These are phyloP conservation scores for Lignosus rhinocerotis DNA, from an alignment of 1,284 basidiomycete genomes.

Conservation along the genomic window DNA sequence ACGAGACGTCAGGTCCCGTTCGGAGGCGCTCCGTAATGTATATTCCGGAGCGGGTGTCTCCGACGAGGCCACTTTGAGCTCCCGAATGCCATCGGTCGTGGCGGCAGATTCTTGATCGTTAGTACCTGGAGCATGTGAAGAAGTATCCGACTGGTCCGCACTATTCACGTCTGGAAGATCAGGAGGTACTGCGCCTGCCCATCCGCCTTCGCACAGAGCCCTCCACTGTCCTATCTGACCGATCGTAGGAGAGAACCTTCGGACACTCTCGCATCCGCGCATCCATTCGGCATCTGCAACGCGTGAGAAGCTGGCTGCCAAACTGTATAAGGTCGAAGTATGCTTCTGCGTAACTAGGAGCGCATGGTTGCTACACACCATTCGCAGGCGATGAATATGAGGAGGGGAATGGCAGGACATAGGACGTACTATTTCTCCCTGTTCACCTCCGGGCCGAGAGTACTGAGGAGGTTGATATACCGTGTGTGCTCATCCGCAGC, in stretches of 20 bases:
- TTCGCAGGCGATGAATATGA: constrained; percentile 6
- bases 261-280: constrained; percentile 67
- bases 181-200: constrained; percentile 57
- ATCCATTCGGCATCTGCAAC: constrained; percentile 78
- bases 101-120: constrained; percentile 5
- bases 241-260: constrained; percentile 62
- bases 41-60: constrained; percentile 29
- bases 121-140: constrained; percentile 6
- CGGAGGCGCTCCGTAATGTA: constrained; percentile 25
- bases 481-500: constrained; percentile 72
- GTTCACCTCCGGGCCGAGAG: constrained; percentile 75
- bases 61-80: not conserved
- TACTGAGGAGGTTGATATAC: constrained; percentile 71
- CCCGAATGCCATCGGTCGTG: constrained; percentile 4
- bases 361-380: constrained; percentile 60
- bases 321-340: constrained; percentile 52
- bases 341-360: constrained; percentile 63
- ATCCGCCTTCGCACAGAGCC: constrained; percentile 71
- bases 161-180: constrained; percentile 48
- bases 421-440: constrained; percentile 70
- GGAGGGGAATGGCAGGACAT: not conserved
- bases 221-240: constrained; percentile 72
- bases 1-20: constrained; percentile 22
- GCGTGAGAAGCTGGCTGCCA: constrained; percentile 64
- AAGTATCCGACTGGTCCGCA: not conserved